Conservation (phyloP, 345 rosid genomes). For the Gossypium australe region DNA sequence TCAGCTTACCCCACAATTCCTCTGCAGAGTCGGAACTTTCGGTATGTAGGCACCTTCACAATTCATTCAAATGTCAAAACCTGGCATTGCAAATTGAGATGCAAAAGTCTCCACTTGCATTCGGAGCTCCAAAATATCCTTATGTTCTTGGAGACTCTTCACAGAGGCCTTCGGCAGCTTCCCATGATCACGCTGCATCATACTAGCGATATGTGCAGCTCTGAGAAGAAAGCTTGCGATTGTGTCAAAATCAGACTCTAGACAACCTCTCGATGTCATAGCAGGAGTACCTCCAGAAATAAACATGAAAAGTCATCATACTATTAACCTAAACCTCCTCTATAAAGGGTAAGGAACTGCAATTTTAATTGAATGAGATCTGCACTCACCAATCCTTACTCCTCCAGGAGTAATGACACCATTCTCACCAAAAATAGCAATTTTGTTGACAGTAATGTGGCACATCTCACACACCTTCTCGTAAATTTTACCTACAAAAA, state of each 20-base stretch:
- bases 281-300: slow-evolving; percentile 72
- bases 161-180: slow-evolving; percentile 52
- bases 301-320: background rate
- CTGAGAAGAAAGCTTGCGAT: slow-evolving; percentile 71
- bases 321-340: background rate
- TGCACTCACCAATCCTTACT: slow-evolving; percentile 75
- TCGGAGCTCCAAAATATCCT: slow-evolving; percentile 64
- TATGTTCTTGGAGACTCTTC: slow-evolving; percentile 50
- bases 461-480: slow-evolving; percentile 91
- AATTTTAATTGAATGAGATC: background rate
- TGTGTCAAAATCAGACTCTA: slow-evolving; percentile 80
- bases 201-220: slow-evolving; percentile 69
- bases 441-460: slow-evolving; percentile 75
- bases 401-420: slow-evolving; percentile 82
- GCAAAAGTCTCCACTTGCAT: slow-evolving; percentile 66
- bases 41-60: background rate
- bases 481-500: slow-evolving; percentile 52
- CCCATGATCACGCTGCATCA: slow-evolving; percentile 54
- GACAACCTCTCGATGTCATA: slow-evolving; percentile 92
- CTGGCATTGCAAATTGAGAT: slow-evolving; percentile 84
- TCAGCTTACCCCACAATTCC: background rate
- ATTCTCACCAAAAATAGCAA: slow-evolving; percentile 58
- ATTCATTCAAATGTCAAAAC: slow-evolving; percentile 50
- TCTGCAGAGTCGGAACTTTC: background rate
- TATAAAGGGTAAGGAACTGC: background rate